Evolutionary conservation across 352 stramenopile genomes (phyloP).

Genomic region (Phytophthora pisi): DNA sequence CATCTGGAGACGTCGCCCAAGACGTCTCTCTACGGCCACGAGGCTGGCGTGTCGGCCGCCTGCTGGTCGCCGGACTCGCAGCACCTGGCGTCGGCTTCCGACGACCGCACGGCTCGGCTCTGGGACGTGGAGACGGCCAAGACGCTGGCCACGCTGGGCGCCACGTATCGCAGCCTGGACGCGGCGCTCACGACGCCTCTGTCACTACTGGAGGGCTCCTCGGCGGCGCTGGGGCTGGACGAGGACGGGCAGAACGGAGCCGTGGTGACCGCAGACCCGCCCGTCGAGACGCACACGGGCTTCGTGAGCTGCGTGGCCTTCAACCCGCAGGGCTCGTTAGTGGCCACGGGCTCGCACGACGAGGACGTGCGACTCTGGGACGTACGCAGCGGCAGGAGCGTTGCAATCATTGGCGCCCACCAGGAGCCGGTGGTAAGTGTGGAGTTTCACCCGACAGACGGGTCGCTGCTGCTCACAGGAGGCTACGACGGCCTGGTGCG

Average conservation of each 20-base stretch:
- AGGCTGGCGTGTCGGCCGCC: conserved; percentile 94
- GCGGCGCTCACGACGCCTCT: conserved; percentile 36
- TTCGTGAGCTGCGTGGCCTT: conserved; percentile 97
- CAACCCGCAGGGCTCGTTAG: conserved; percentile 93
- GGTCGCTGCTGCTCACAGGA: conserved; percentile 91
- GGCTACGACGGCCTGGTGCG: conserved; percentile 84
- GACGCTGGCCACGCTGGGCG: conserved; percentile 72
- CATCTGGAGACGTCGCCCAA: conserved; percentile 34
- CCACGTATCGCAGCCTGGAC: conserved; percentile 41
- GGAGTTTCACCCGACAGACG: conserved; percentile 93
- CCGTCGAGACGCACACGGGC: conserved; percentile 92
- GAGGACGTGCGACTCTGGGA: conserved; percentile 97
- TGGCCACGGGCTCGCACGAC: conserved; percentile 93
- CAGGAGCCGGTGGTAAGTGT: conserved; percentile 95
- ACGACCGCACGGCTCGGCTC: conserved; percentile 95
- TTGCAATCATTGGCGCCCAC: conserved; percentile 92
- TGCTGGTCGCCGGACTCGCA: conserved; percentile 87
- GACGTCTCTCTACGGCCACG: conserved; percentile 84
- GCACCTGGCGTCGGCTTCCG: conserved; percentile 93
- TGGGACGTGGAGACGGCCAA: conserved; percentile 94
- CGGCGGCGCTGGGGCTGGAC: conserved; percentile 26
- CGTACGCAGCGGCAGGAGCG: conserved; percentile 88
- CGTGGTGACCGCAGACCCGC: conserved; percentile 26
- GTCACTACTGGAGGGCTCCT: conserved; percentile 35
- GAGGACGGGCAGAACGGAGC: conserved; percentile 29